These are phyloP conservation scores for Ustilago xerochloae DNA, from an alignment of 1,284 basidiomycete genomes.

Conservation along the genomic window DNA sequence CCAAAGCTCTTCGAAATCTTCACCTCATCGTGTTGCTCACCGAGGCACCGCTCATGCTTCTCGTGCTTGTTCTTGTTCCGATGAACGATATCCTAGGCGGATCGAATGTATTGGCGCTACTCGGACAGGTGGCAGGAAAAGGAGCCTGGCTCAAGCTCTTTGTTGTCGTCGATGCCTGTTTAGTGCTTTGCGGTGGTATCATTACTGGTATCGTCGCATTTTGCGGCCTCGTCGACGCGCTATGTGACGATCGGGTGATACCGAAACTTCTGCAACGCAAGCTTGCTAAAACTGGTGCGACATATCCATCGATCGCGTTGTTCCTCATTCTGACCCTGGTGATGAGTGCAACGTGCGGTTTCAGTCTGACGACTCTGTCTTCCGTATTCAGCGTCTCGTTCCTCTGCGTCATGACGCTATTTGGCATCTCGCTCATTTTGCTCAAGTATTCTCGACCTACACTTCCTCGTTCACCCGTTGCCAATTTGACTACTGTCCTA, in stretches of 20 bases:
- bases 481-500: conserved; percentile 70
- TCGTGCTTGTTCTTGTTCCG: conserved; percentile 46
- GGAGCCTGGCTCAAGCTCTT: conserved; percentile 51
- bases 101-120: conserved; percentile 46
- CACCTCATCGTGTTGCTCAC: conserved; percentile 45
- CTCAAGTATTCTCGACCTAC: conserved; percentile 76
- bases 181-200: conserved; percentile 58
- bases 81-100: conserved; percentile 32
- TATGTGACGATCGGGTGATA: conserved; percentile 72
- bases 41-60: conserved; percentile 53
- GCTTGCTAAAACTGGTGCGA: conserved; percentile 73
- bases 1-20: conserved; percentile 50
- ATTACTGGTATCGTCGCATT: conserved; percentile 52
- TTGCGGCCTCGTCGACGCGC: conserved; percentile 38
- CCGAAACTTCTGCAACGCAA: conserved; percentile 72
- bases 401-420: conserved; percentile 76
- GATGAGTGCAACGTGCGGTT: conserved; percentile 75
- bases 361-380: conserved; percentile 69
- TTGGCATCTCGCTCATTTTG: conserved; percentile 75
- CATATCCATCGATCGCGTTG: conserved; percentile 73
- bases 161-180: conserved; percentile 49
- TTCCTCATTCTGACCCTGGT: conserved; percentile 73
- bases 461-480: conserved; percentile 71
- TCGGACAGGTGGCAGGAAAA: conserved; percentile 31
- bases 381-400: conserved; percentile 71